Conservation (phyloP, 2,329 filamentous ascomycete species). For the Talaromyces verruculosus region DNA sequence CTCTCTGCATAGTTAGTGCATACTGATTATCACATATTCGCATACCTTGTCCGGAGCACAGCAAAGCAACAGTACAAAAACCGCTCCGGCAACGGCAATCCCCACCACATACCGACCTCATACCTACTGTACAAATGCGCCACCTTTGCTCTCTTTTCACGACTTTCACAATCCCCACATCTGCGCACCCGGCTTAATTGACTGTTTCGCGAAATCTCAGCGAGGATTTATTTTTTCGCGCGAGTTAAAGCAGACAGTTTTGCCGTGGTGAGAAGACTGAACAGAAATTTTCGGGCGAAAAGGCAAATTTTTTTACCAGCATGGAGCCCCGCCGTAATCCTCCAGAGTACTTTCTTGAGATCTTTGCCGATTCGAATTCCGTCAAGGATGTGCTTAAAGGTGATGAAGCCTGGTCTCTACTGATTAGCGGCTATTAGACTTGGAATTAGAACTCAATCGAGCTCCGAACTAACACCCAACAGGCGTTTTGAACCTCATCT, state of each 20-base stretch:
- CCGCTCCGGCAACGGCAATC: neutral
- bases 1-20: neutral
- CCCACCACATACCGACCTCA: constrained; percentile 10
- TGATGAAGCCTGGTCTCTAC: constrained; percentile 38
- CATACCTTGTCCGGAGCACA: neutral
- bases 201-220: constrained; percentile 21
- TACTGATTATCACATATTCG: neutral
- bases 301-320: neutral
- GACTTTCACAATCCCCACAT: constrained; percentile 1
- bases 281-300: neutral
- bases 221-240: constrained; percentile 23
- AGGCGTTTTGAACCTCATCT: constrained; percentile 95
- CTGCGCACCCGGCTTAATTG: constrained; percentile 24
- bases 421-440: neutral
- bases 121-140: constrained; percentile 8
- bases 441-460: no score
- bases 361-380: constrained; percentile 85
- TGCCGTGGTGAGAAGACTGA: constrained; percentile 1
- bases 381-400: constrained; percentile 93
- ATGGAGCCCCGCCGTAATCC: constrained; percentile 66
- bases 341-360: constrained; percentile 88
- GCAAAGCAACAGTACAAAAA: neutral
- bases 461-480: constrained; percentile 17
- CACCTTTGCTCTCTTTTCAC: constrained; percentile 11
- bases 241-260: constrained; percentile 12